Percentiles rank a stretch among this genome's conserved stretches.
Conservation (phyloP, 306 rosid species). For the Parietaria judaica region DNA sequence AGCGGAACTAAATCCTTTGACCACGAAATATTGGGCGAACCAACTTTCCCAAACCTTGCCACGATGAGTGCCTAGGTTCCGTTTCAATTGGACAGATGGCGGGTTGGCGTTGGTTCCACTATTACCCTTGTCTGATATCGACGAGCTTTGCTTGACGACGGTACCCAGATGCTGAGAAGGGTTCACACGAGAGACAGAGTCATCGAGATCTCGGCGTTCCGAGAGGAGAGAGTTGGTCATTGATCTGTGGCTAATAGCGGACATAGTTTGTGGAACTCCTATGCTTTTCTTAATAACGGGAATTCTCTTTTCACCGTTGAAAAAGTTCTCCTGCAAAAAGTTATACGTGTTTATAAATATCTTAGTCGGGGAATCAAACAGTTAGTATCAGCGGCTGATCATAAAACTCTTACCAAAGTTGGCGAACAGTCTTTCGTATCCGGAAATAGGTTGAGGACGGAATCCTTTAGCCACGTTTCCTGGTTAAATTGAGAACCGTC, state of each 20-base stretch:
- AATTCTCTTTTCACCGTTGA: slow-evolving; percentile 51
- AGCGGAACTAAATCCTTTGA: slow-evolving; percentile 38
- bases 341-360: slow-evolving; percentile 15
- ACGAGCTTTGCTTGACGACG: slow-evolving; percentile 68
- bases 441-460: slow-evolving; percentile 60
- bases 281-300: slow-evolving; percentile 47
- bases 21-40: slow-evolving; percentile 30
- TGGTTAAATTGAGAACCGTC: slow-evolving; percentile 53
- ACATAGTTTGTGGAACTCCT: slow-evolving; percentile 32
- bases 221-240: slow-evolving; percentile 43
- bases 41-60: slow-evolving; percentile 47
- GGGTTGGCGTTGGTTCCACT: slow-evolving; percentile 29
- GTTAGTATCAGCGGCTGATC: slow-evolving; percentile 9
- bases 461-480: slow-evolving; percentile 94
- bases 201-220: slow-evolving; percentile 53
- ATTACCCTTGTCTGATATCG: slow-evolving; percentile 47
- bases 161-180: slow-evolving; percentile 60
- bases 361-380: slow-evolving; percentile 18
- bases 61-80: slow-evolving; percentile 54
- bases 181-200: slow-evolving; percentile 45
- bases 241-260: slow-evolving; percentile 58
- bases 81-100: slow-evolving; percentile 60
- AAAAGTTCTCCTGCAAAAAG: slow-evolving; percentile 74
- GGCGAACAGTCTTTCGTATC: slow-evolving; percentile 76
- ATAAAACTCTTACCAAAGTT: slow-evolving; percentile 63